Conservation (phyloP, 2,329 filamentous ascomycete species). For the Beauveria medogensis region DNA sequence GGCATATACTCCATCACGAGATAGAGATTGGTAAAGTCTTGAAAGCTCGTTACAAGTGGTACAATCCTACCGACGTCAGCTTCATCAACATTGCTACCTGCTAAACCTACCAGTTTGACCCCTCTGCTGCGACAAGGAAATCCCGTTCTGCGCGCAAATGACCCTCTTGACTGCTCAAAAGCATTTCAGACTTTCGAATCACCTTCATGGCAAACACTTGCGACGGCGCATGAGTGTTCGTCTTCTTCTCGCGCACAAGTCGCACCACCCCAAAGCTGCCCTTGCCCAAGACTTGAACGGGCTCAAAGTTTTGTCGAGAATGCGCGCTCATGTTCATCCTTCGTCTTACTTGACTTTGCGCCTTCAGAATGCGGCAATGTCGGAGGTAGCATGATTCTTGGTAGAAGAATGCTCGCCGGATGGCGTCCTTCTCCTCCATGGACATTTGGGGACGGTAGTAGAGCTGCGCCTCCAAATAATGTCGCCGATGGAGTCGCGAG, state of each 20-base stretch:
- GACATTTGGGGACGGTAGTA: conserved; percentile 45
- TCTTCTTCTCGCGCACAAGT: conserved; percentile 62
- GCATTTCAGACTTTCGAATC: conserved; percentile 88
- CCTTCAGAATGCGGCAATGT: conserved; percentile 61
- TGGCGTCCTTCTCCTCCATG: conserved; percentile 43
- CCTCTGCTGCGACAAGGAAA: conserved; percentile 80
- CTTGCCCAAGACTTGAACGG: conserved; percentile 76
- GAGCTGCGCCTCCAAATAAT: conserved; percentile 41
- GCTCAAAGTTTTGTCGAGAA: conserved; percentile 52
- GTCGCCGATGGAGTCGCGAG: conserved; percentile 22
- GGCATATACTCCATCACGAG: conserved; percentile 99
- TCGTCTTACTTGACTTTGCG: conserved; percentile 35
- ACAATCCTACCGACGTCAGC: conserved; percentile 55
- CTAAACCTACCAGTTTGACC: conserved; percentile 60
- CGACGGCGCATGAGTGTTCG: conserved; percentile 20
- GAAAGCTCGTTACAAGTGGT: conserved; percentile 79
- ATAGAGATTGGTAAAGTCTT: conserved; percentile 77
- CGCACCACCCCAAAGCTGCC: conserved; percentile 92
- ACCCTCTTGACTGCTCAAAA: conserved; percentile 83
- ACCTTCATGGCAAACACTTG: conserved; percentile 94
- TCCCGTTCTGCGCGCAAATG: conserved; percentile 87
- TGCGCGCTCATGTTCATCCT: conserved; percentile 10
- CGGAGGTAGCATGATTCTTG: conserved; percentile 70
- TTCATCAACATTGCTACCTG: background rate
- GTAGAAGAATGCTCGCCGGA: conserved; percentile 50